A percentile compares a stretch with the other conserved stretches of the same genome.
phyloP scores from a whole-genome alignment of 192 early-diverging fungal species.

The Podila clonocystis region DNA sequence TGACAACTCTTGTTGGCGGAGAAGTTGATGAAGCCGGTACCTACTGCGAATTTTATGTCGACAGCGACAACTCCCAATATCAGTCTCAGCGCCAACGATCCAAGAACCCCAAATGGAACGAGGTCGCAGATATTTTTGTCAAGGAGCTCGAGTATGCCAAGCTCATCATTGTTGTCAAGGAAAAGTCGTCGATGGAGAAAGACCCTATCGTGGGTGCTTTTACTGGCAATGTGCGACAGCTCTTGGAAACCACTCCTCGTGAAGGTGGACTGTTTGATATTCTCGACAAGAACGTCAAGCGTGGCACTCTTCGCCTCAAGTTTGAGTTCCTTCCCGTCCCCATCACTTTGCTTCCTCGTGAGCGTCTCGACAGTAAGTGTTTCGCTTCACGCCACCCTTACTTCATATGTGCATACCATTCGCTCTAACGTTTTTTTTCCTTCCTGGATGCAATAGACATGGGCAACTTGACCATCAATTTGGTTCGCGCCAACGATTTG shows the following conservation, averaged over 20 bases:
- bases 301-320: constrained; percentile 49
- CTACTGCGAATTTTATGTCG: constrained; percentile 50
- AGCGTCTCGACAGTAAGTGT: constrained; percentile 55
- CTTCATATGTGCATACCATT: no score
- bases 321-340: constrained; percentile 58
- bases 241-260: constrained; percentile 24
- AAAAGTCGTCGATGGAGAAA: constrained; percentile 46
- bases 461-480: constrained; percentile 71
- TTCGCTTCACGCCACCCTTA: no score
- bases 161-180: constrained; percentile 53
- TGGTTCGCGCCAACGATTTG: constrained; percentile 66
- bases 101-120: constrained; percentile 48
- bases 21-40: constrained; percentile 29
- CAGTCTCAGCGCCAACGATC: constrained; percentile 41
- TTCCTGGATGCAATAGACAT: constrained; percentile 40
- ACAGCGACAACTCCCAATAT: constrained; percentile 41
- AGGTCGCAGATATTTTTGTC: constrained; percentile 60
- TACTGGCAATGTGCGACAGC: constrained; percentile 10
- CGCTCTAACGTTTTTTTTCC: no score
- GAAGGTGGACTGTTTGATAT: constrained; percentile 33
- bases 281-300: constrained; percentile 27
- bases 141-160: constrained; percentile 67
- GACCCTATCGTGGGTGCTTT: constrained; percentile 45
- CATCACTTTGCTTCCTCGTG: constrained; percentile 55
- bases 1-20: constrained; percentile 26